Evolutionary conservation across 2,329 filamentous ascomycete species (phyloP).

Genomic region (Fusarium sp.): DNA sequence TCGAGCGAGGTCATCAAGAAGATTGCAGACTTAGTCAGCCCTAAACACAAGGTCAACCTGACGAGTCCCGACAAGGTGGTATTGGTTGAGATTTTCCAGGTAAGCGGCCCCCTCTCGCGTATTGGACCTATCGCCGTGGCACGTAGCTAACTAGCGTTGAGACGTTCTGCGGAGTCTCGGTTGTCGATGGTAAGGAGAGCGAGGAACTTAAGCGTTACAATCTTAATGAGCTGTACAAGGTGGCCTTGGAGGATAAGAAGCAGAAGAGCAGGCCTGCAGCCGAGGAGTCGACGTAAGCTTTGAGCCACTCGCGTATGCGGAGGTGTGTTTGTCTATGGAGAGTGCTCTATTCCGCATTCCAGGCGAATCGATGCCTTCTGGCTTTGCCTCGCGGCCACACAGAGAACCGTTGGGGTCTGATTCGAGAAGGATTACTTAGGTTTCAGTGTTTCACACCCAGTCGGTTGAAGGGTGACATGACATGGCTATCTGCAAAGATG

Average conservation of each 20-base stretch:
- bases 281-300: constrained; percentile 36
- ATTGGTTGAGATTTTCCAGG: constrained; percentile 83
- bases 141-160: constrained; percentile 51
- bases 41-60: constrained; percentile 81
- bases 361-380: constrained; percentile 11
- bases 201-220: constrained; percentile 82
- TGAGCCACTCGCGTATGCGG: constrained; percentile 10
- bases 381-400: constrained; percentile 9
- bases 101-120: constrained; percentile 51
- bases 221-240: constrained; percentile 75
- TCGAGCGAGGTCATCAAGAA: constrained; percentile 77
- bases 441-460: not conserved
- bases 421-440: not conserved
- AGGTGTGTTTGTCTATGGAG: constrained; percentile 16
- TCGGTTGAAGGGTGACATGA: not conserved
- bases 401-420: constrained; percentile 2
- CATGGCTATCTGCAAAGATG: not conserved
- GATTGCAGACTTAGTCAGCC: constrained; percentile 73
- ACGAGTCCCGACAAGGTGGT: constrained; percentile 81
- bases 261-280: constrained; percentile 28
- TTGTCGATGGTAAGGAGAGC: constrained; percentile 76
- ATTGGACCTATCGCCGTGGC: constrained; percentile 31
- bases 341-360: not conserved
- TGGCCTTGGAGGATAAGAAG: constrained; percentile 30
- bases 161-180: constrained; percentile 82